Conservation (phyloP, 805 yeast genomes). For the Schwanniomyces vanrijiae region DNA sequence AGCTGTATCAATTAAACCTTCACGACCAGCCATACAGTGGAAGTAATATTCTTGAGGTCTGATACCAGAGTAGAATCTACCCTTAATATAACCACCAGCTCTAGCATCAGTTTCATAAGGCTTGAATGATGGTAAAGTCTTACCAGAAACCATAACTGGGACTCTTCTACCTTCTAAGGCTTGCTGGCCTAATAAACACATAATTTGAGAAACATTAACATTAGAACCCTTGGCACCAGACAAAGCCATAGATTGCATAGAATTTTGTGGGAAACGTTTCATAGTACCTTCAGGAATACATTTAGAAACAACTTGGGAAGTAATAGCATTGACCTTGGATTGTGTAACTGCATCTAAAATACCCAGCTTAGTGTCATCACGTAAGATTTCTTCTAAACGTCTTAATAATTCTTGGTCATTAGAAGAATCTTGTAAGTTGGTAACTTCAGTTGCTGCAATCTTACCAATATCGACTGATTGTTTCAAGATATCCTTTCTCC, state of each 20-base stretch:
- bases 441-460: slow-evolving; percentile 91
- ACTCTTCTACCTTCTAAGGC: slow-evolving; percentile 99
- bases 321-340: slow-evolving; percentile 85
- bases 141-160: slow-evolving; percentile 98
- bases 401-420: slow-evolving; percentile 74
- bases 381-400: slow-evolving; percentile 89
- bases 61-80: slow-evolving; percentile 96
- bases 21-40: slow-evolving; percentile 99
- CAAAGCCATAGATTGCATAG: slow-evolving; percentile 98
- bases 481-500: slow-evolving; percentile 82
- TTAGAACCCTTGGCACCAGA: slow-evolving; percentile 99
- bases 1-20: slow-evolving; percentile 98
- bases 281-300: slow-evolving; percentile 97
- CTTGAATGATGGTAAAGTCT: slow-evolving; percentile 93
- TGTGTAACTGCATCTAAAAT: slow-evolving; percentile 95
- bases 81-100: slow-evolving; percentile 98
- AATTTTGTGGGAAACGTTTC: slow-evolving; percentile 92
- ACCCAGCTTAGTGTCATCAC: slow-evolving; percentile 91
- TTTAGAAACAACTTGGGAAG: slow-evolving; percentile 89
- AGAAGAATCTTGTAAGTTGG: slow-evolving; percentile 65
- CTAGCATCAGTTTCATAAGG: slow-evolving; percentile 96
- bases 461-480: slow-evolving; percentile 82
- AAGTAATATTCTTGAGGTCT: slow-evolving; percentile 98
- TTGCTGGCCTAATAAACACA: slow-evolving; percentile 99
- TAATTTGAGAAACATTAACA: slow-evolving; percentile 97